Percentiles rank a stretch among this genome's conserved stretches.
These are phyloP conservation scores for Nicotiana attenuata DNA, from an alignment of 257 asterid genomes.

Conservation along the genomic window DNA sequence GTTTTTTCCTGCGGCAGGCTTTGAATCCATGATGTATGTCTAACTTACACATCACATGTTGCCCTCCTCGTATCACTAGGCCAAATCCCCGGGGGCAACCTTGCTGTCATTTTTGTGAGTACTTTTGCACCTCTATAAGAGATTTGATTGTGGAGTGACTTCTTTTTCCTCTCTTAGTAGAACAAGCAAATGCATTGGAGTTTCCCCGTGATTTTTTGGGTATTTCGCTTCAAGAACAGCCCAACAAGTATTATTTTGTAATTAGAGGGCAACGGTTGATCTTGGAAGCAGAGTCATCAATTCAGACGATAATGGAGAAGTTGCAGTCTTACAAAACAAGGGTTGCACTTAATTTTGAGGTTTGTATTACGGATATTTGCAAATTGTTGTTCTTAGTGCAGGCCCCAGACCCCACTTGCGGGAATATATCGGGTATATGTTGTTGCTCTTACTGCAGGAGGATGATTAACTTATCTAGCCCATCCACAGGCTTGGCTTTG, in stretches of 20 bases:
- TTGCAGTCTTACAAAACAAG: constrained; percentile 87
- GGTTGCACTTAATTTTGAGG: constrained; percentile 88
- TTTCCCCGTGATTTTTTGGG: constrained; percentile 83
- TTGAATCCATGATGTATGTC: background rate
- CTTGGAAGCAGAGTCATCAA: constrained; percentile 70
- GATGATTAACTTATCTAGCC: background rate
- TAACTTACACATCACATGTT: background rate
- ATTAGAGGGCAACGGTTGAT: constrained; percentile 74
- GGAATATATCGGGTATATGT: too few species aligned
- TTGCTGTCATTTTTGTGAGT: too few species aligned
- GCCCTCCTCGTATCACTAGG: too few species aligned
- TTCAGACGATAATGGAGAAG: constrained; percentile 90
- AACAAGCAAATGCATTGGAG: constrained; percentile 45
- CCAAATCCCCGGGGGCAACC: too few species aligned
- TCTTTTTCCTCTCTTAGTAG: constrained; percentile 26
- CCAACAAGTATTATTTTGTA: constrained; percentile 61
- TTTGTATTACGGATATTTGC: constrained; percentile 20
- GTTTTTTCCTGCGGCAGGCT: background rate
- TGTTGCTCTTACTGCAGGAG: background rate
- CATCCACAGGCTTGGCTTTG: background rate
- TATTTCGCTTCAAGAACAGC: constrained; percentile 80
- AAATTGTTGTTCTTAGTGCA: background rate
- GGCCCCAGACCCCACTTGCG: too few species aligned
- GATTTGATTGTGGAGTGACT: constrained; percentile 30
- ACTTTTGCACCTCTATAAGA: background rate